Evolutionary conservation across 2,329 filamentous ascomycete genomes (phyloP), one percentile per base, ranked within the genome.

Genomic region (Stylonectria norvegica): DNA sequence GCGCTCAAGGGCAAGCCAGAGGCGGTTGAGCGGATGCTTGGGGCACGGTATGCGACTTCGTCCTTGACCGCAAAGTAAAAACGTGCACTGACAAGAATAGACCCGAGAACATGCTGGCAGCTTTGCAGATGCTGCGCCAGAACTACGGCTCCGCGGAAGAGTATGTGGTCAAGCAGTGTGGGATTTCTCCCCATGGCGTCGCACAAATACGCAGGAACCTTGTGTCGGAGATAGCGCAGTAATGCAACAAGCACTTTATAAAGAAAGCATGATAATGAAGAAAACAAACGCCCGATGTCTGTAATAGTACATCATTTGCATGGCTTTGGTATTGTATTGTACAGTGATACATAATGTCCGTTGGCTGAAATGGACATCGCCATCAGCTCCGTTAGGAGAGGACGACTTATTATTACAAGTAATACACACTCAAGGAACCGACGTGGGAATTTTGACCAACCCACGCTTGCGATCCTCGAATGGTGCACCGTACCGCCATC

Each of bases 381-480:
- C n/a, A 42, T 20, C 25, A 36, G 41, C 29, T 35, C 36, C 34
- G 25, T 10, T 20, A 36, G 7, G 12, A 22, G 25, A 30, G 42
- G 25, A 38, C 31, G 42, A 49, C 2, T 31, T 43, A 37, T 38
- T 40, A 38, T 36, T 42, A 50, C 49, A 45, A 19, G 11, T 8
- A 25, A 25, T 12, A 25, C 22, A 7, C 7, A 12, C 14, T 70
- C 52, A 78, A 44, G 73, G 75, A 39, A 84, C 78, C 38, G 70
- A 75, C 23, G 75, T 83, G 16, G 82, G 81, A 57, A 85, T 85
- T 72, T 85, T 85, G 66, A 83, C 64, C 58, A 75, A 57, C n/a
- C 78, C 81, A 52, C 73, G 76, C 64, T 73, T 77, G 41, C 82
- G 72, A 57, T 86, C 82, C 56, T 78, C 70, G 48, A 71, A 69